Evolutionary conservation across 805 yeast species (phyloP), one percentile per base, ranked within the genome.

Genomic region (Ogataea angusta): DNA sequence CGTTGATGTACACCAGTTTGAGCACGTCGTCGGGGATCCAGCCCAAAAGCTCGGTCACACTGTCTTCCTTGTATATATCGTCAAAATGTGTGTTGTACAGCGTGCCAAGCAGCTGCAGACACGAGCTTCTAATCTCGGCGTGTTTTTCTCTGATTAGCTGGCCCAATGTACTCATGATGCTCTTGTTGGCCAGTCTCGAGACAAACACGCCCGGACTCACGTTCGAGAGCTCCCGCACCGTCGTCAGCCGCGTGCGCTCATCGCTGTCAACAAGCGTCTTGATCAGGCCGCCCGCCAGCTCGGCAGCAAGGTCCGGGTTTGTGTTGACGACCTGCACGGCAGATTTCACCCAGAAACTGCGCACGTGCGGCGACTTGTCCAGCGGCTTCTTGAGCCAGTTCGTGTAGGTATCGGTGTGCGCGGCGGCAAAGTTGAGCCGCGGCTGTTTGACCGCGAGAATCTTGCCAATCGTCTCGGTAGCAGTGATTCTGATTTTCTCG

Each of bases 221-320:
- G 21, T 66, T 54, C 6, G 72, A 60, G 12, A 85, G 57, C 0
- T 79, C 68, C 31, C 62, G 57, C 43, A 86, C 78, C 0, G 93
- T 77, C 1, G 72, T 62, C 24, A 76, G 64, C 49, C 96, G 71
- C 2, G 87, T 95, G 27, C 68, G 72, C 43, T 83, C 91, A 52
- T 85, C 88, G 0, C 80, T 66, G 62, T 89, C 96, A 27, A 84
- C 69, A 18, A 89, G 66, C 25, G 90, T 79, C 51, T 83, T 83
- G 13, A 77, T 66, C 9, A 86, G 51, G 1, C 90, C 85, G 42
- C 68, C 71, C 5, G 70, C 62, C 2, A 80, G 63, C 34, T 82
- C 89, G 0, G 62, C 52, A 2, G 73, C 64, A 1, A 75, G 58
- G 42, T 76, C 80, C 14, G 60, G 56, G 46, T 80, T 68, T 4